Conservation (phyloP, 192 early-diverging fungal genomes). For the Gigaspora rosea region DNA sequence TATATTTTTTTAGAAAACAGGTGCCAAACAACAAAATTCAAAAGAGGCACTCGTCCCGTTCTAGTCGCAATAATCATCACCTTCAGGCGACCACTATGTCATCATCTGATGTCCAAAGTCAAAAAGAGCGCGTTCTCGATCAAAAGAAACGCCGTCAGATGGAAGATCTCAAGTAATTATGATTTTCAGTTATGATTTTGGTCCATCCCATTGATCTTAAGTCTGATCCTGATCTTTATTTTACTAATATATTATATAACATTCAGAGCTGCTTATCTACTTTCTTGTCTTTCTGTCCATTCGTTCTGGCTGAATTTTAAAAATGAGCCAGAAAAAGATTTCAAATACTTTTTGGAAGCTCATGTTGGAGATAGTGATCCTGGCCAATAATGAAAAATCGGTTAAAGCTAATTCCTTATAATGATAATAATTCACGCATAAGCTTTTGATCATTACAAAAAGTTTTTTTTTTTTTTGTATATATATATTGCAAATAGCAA, state of each 20-base stretch:
- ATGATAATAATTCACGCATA: too few species aligned
- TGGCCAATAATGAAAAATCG: too few species aligned
- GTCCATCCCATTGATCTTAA: too few species aligned
- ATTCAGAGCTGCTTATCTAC: conserved; percentile 25
- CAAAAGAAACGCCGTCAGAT: conserved; percentile 30
- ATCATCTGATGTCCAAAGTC: conserved; percentile 15
- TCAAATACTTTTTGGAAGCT: conserved; percentile 27
- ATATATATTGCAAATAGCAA: too few species aligned
- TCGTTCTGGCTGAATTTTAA: conserved; percentile 33
- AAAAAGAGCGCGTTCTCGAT: neutral
- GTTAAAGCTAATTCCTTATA: too few species aligned
- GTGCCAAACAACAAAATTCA: conserved; percentile 15
- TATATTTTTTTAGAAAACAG: conserved; percentile 17
- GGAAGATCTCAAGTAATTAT: conserved; percentile 30
- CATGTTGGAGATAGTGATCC: neutral
- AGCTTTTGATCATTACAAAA: too few species aligned
- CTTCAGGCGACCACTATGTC: neutral
- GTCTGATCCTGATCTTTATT: too few species aligned
- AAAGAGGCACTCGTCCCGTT: conserved; percentile 21
- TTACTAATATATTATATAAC: too few species aligned
- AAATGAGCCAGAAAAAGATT: conserved; percentile 33
- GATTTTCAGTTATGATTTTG: neutral
- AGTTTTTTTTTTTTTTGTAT: too few species aligned
- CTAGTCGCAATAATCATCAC: conserved; percentile 17
- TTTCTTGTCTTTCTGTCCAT: conserved; percentile 31